Percentiles rank a stretch among this genome's conserved stretches.
Evolutionary conservation across 1,284 basidiomycete species (phyloP).

Genomic region (Cutaneotrichosporon arboriforme): DNA sequence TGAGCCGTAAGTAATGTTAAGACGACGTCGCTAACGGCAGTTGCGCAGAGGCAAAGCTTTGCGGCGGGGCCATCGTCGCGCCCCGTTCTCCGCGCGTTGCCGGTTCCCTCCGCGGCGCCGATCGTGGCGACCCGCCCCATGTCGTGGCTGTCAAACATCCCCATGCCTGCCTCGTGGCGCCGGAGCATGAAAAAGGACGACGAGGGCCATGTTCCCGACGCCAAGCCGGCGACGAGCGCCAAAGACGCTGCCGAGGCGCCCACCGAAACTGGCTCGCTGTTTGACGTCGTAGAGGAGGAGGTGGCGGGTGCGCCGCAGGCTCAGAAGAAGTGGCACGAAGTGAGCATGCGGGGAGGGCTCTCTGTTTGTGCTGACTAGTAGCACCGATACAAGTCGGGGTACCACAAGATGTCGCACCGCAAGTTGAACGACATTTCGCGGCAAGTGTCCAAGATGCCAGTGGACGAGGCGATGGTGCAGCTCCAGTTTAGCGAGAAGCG

Average conservation of each 20-base stretch:
- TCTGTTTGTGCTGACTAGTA: constrained; percentile 11
- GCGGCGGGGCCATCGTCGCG: constrained; percentile 13
- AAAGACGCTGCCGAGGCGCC: background rate
- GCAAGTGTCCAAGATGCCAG: constrained; percentile 81
- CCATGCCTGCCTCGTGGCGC: constrained; percentile 12
- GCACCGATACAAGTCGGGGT: constrained; percentile 57
- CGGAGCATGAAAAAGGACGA: constrained; percentile 10
- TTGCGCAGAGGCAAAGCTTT: constrained; percentile 11
- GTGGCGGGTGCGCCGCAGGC: constrained; percentile 17
- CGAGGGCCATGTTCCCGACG: background rate
- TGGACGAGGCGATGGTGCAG: constrained; percentile 91
- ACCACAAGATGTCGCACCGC: constrained; percentile 87
- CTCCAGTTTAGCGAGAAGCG: constrained; percentile 94
- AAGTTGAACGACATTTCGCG: constrained; percentile 83
- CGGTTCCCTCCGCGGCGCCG: background rate
- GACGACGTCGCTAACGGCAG: constrained; percentile 5
- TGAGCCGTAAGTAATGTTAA: constrained; percentile 4
- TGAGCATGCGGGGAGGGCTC: background rate
- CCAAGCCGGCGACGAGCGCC: background rate
- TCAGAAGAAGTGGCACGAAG: constrained; percentile 25
- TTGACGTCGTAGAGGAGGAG: constrained; percentile 9
- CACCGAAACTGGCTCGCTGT: constrained; percentile 7
- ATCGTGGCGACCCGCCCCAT: background rate
- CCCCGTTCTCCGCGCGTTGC: constrained; percentile 2
- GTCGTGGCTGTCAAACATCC: constrained; percentile 8